phyloP scores from a whole-genome alignment of 2,329 filamentous ascomycete species.

The Thelonectria blattea region DNA sequence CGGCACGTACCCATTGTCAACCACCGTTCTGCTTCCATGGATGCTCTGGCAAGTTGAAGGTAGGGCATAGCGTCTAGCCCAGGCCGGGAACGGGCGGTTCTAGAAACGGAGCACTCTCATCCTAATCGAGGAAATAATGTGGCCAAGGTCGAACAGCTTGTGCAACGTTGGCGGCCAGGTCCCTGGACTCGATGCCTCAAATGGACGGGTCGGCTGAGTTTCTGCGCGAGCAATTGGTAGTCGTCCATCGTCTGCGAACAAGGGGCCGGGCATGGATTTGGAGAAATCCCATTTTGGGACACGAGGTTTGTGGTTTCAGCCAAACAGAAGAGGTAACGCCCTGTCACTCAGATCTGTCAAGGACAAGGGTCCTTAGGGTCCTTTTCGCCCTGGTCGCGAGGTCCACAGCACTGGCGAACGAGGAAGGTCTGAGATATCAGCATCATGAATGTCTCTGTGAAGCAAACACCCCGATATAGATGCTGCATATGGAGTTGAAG shows the following conservation, averaged over 20 bases:
- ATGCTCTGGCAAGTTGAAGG: constrained; percentile 2
- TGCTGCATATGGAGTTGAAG: neutral
- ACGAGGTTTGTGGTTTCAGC: constrained; percentile 39
- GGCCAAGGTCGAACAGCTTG: constrained; percentile 11
- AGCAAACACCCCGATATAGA: neutral
- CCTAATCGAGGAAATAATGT: constrained; percentile 1
- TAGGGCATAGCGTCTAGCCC: constrained; percentile 1
- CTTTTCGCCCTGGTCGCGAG: neutral
- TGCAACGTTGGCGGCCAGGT: constrained; percentile 16
- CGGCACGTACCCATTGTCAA: constrained; percentile 3
- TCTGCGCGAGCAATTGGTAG: constrained; percentile 26
- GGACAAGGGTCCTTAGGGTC: constrained; percentile 21
- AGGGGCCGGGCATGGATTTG: constrained; percentile 19
- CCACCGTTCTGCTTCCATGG: neutral
- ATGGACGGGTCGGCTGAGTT: constrained; percentile 18
- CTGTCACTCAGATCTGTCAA: constrained; percentile 35
- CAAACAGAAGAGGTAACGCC: constrained; percentile 31
- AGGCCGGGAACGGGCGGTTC: neutral
- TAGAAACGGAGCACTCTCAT: constrained; percentile 10
- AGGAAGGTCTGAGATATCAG: constrained; percentile 15
- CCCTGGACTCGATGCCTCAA: constrained; percentile 13
- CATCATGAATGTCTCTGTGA: too few species aligned
- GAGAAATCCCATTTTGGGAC: constrained; percentile 41
- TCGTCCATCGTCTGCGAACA: constrained; percentile 17
- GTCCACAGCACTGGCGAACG: constrained; percentile 12